These are phyloP conservation scores for Arthrobotrys musiformis DNA, from an alignment of 2,329 filamentous ascomycete species.

Conservation along the genomic window DNA sequence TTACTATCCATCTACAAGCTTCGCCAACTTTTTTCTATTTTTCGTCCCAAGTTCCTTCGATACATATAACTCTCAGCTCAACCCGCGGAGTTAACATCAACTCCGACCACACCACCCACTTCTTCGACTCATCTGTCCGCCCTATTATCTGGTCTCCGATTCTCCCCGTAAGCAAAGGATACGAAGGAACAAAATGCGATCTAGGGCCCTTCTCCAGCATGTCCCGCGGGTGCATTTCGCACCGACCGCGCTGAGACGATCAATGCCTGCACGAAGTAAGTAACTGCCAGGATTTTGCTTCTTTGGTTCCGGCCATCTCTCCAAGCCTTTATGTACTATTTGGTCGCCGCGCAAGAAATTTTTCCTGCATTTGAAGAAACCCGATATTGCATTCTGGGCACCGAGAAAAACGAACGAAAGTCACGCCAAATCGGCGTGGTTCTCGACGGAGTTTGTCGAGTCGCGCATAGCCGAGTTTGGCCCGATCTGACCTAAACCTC, in stretches of 20 bases:
- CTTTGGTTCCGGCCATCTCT: constrained; percentile 23
- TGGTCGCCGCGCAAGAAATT: constrained; percentile 49
- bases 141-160: constrained; percentile 25
- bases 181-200: constrained; percentile 30
- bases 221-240: constrained; percentile 32
- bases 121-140: background rate
- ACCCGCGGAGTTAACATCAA: constrained; percentile 30
- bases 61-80: background rate
- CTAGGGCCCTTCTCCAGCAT: constrained; percentile 29
- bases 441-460: constrained; percentile 12
- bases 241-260: constrained; percentile 9
- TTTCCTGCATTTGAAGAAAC: constrained; percentile 32
- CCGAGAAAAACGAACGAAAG: constrained; percentile 20
- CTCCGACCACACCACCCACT: constrained; percentile 3
- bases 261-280: constrained; percentile 44
- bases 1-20: background rate
- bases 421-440: constrained; percentile 55
- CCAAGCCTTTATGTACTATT: background rate
- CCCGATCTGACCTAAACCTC: constrained; percentile 10
- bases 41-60: constrained; percentile 6
- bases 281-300: constrained; percentile 34
- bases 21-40: background rate
- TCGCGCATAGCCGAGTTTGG: constrained; percentile 48
- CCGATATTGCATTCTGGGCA: constrained; percentile 16
- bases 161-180: constrained; percentile 24